Conservation (phyloP, 768 basidiomycete genomes). For the Stropharia rugosoannulata region DNA sequence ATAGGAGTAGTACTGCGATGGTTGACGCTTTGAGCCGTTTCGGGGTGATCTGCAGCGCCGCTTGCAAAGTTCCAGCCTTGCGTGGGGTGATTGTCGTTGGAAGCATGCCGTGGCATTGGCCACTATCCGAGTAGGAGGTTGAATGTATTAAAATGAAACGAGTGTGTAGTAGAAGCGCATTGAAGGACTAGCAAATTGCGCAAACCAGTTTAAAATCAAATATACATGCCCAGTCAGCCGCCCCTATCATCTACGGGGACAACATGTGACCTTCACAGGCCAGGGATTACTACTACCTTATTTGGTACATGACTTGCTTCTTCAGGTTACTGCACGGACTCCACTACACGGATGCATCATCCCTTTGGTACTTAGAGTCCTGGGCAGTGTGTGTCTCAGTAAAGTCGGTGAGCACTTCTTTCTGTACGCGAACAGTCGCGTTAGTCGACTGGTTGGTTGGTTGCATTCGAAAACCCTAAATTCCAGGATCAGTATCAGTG, state of each 20-base stretch:
- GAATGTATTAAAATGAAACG: no score
- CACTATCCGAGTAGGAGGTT: no score
- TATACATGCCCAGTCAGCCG: neutral
- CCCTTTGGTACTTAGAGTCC: neutral
- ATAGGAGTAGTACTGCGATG: no score
- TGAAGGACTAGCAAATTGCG: no score
- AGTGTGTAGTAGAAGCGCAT: no score
- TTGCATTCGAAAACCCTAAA: constrained; percentile 27
- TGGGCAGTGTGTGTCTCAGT: constrained; percentile 14
- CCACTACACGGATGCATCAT: neutral
- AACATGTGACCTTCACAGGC: no score
- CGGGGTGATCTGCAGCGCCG: no score
- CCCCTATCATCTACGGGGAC: neutral
- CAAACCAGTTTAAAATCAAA: neutral
- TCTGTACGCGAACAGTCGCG: constrained; percentile 29
- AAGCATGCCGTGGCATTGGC: no score
- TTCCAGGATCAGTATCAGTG: neutral
- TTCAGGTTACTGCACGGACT: neutral
- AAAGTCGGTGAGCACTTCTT: constrained; percentile 24
- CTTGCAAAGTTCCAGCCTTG: no score
- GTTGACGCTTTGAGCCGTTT: no score
- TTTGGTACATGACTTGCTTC: constrained; percentile 3
- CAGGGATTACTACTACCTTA: neutral
- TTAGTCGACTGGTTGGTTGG: constrained; percentile 17
- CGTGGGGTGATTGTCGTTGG: no score